A percentile compares a stretch with the other conserved stretches of the same genome.
phyloP scores from a whole-genome alignment of 2,329 filamentous ascomycete species.

The Fonsecaea pugnacius region DNA sequence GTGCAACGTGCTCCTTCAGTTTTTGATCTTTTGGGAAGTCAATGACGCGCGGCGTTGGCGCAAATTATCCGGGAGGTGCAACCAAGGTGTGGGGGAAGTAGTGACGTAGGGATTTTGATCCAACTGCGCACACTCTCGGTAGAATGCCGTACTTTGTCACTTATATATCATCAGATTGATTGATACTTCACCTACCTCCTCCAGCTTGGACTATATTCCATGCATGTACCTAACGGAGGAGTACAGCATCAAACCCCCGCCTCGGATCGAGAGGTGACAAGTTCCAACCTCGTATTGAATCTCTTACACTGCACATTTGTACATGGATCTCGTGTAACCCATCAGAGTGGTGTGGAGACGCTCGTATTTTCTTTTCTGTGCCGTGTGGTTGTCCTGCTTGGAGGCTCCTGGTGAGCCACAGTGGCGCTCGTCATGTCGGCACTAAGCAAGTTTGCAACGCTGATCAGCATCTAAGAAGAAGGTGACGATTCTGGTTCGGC shows the following conservation, averaged over 20 bases:
- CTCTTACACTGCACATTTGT: too few species aligned
- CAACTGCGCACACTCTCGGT: too few species aligned
- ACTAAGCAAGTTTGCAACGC: not conserved
- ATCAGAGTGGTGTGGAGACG: not conserved
- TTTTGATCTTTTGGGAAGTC: not conserved
- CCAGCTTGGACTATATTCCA: too few species aligned
- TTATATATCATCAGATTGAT: not conserved
- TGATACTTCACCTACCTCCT: not conserved
- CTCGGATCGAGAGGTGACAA: not conserved
- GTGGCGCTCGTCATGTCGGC: not conserved
- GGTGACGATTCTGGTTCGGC: not conserved
- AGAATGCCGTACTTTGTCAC: too few species aligned
- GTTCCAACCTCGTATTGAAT: not conserved
- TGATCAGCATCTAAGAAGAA: not conserved
- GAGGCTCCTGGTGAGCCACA: not conserved
- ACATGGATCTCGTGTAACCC: not conserved
- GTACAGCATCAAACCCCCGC: too few species aligned
- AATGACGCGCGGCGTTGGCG: not conserved
- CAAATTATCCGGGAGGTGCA: not conserved
- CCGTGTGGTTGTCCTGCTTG: not conserved
- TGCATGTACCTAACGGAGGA: too few species aligned
- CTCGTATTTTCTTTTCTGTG: slow-evolving; percentile 1
- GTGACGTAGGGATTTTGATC: not conserved
- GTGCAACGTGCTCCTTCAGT: not conserved
- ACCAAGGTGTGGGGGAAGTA: not conserved